Percentiles rank a stretch among this genome's conserved stretches.
Conservation (phyloP, 1,284 basidiomycete species). For the Abortiporus biennis region DNA sequence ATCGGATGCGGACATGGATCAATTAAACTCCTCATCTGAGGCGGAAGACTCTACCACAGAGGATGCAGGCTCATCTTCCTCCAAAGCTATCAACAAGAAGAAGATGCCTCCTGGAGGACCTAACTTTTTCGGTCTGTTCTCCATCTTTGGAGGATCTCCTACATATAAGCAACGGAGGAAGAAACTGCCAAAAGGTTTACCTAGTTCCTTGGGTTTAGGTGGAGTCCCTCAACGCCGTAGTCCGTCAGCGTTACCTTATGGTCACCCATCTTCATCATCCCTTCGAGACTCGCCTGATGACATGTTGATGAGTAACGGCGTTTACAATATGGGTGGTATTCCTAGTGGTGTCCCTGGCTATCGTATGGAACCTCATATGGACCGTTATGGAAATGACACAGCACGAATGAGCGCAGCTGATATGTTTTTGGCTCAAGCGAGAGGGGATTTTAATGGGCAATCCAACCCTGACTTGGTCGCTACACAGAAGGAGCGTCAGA, state of each 20-base stretch:
- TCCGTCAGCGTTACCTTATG: conserved; percentile 2
- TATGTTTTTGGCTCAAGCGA: conserved; percentile 57
- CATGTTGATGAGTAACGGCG: not conserved
- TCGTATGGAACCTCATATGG: conserved; percentile 20
- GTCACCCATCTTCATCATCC: too few species aligned
- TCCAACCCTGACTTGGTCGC: conserved; percentile 24
- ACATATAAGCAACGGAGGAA: conserved; percentile 85
- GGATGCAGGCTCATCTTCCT: conserved; percentile 8
- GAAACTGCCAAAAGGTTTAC: conserved; percentile 52
- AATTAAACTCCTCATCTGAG: conserved; percentile 21
- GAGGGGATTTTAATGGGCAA: conserved; percentile 39
- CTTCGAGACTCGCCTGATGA: conserved; percentile 2
- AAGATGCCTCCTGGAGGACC: conserved; percentile 19
- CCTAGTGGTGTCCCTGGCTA: not conserved
- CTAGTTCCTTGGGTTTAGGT: too few species aligned
- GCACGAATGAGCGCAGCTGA: conserved; percentile 45
- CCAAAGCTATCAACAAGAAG: conserved; percentile 16
- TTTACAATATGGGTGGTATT: not conserved
- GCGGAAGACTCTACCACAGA: conserved; percentile 15
- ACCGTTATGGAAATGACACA: conserved; percentile 25
- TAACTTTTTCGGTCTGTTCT: conserved; percentile 59
- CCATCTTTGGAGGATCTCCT: conserved; percentile 77
- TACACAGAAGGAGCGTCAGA: conserved; percentile 25
- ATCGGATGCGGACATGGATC: conserved; percentile 14
- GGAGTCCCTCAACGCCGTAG: conserved; percentile 9